Evolutionary conservation across 495 filamentous ascomycete genomes (phyloP).

Genomic region (Sporormia fimetaria): DNA sequence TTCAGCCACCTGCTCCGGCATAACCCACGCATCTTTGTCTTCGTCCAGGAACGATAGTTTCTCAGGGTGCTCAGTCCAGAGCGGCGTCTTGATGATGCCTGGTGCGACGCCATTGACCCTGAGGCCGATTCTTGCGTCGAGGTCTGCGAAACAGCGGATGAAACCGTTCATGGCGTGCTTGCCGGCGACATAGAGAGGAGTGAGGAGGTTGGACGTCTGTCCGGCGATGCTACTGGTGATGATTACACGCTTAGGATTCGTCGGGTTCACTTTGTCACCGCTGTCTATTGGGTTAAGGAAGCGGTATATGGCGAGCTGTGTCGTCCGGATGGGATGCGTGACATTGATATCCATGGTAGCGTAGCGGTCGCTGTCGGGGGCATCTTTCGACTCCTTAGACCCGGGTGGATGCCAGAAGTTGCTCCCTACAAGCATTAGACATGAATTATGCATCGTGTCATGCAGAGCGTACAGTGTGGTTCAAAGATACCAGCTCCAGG

Average conservation of each 20-base stretch:
- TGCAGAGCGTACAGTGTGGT: constrained; percentile 38
- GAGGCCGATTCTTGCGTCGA: constrained; percentile 46
- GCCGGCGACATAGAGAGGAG: constrained; percentile 49
- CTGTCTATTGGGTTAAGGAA: constrained; percentile 37
- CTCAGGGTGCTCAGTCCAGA: constrained; percentile 60
- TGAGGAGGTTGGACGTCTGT: constrained; percentile 39
- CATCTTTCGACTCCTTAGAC: constrained; percentile 39
- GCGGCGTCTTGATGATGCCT: constrained; percentile 52
- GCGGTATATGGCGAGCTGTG: constrained; percentile 52
- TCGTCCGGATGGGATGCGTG: constrained; percentile 56
- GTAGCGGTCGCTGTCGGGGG: constrained; percentile 33
- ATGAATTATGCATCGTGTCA: not conserved
- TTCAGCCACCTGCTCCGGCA: constrained; percentile 51
- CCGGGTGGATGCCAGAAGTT: constrained; percentile 59
- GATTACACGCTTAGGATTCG: constrained; percentile 42
- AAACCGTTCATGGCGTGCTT: constrained; percentile 56
- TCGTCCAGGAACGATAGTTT: constrained; percentile 47
- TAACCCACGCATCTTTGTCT: constrained; percentile 47
- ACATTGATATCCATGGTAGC: constrained; percentile 54
- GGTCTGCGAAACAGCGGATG: constrained; percentile 41
- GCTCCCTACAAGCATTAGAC: constrained; percentile 26
- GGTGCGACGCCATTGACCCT: constrained; percentile 56
- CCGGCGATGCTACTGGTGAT: constrained; percentile 54
- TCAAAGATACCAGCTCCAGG: constrained; percentile 62
- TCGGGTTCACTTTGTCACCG: constrained; percentile 14